A percentile compares a stretch with the other conserved stretches of the same genome.
These are phyloP conservation scores for Auriculariales sp. DNA, from an alignment of 768 basidiomycete species.

Conservation along the genomic window DNA sequence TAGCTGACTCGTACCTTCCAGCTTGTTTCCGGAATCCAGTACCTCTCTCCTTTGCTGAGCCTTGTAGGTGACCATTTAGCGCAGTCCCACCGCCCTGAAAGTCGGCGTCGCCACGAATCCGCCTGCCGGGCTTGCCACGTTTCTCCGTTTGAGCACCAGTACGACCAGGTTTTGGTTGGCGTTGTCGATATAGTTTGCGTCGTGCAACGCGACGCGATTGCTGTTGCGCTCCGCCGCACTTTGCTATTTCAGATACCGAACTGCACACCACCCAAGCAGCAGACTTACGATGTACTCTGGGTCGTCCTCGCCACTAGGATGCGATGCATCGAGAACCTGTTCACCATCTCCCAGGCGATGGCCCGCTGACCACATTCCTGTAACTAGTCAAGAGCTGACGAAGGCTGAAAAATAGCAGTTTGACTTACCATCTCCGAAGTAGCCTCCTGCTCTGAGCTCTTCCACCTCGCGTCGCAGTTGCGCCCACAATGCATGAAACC, in stretches of 20 bases:
- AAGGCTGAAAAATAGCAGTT: not conserved
- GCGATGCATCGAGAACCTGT: slow-evolving; percentile 30
- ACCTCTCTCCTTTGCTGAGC: slow-evolving; percentile 28
- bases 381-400: not conserved
- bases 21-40: slow-evolving; percentile 62
- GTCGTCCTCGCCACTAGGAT: slow-evolving; percentile 41
- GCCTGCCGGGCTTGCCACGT: slow-evolving; percentile 55
- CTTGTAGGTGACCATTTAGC: slow-evolving; percentile 28
- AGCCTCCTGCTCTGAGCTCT: slow-evolving; percentile 55
- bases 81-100: slow-evolving; percentile 45
- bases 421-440: slow-evolving; percentile 63
- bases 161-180: slow-evolving; percentile 30
- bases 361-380: slow-evolving; percentile 77
- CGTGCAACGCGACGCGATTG: slow-evolving; percentile 33
- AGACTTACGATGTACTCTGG: slow-evolving; percentile 61
- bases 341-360: slow-evolving; percentile 53
- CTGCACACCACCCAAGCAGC: not conserved
- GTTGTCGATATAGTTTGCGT: slow-evolving; percentile 22
- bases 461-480: slow-evolving; percentile 51
- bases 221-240: slow-evolving; percentile 74
- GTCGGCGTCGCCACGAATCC: slow-evolving; percentile 45
- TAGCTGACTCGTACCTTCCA: slow-evolving; percentile 2
- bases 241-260: not conserved
- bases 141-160: slow-evolving; percentile 51
- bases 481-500: slow-evolving; percentile 63